These are phyloP conservation scores for Cercospora sesami DNA, from an alignment of 2,329 filamentous ascomycete species.

Conservation along the genomic window DNA sequence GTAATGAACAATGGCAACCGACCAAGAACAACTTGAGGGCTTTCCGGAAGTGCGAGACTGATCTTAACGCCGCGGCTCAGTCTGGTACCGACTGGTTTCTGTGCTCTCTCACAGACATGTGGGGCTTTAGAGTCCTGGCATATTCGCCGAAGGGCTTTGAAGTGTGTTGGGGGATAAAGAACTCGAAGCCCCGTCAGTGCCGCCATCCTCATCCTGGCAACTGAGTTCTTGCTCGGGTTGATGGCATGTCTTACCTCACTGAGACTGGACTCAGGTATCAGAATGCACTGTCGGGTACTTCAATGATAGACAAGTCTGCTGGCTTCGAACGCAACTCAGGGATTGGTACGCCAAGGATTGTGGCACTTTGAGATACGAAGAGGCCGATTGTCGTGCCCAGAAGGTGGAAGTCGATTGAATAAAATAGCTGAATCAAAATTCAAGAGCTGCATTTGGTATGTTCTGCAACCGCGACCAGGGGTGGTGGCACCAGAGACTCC, in stretches of 20 bases:
- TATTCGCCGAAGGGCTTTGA: not conserved
- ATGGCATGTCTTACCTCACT: not conserved
- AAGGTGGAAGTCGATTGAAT: not conserved
- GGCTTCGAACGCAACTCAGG: too few species aligned
- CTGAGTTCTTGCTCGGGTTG: not conserved
- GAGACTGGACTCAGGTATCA: not conserved
- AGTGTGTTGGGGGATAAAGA: not conserved
- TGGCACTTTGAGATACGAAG: not conserved
- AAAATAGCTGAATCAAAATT: not conserved
- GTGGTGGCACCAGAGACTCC: not conserved
- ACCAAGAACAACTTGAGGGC: not conserved
- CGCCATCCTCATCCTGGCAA: not conserved
- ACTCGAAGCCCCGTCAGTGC: too few species aligned
- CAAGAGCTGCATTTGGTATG: not conserved
- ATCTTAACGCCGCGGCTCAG: not conserved
- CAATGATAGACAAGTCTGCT: not conserved
- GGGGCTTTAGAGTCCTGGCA: not conserved
- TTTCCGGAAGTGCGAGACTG: not conserved
- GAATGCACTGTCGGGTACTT: not conserved
- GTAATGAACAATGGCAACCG: not conserved
- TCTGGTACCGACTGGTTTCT: not conserved
- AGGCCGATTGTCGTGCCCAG: not conserved
- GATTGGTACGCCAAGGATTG: not conserved
- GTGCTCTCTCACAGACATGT: not conserved
- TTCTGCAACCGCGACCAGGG: not conserved